Conservation (phyloP, 257 asterid species). For the Lithospermum erythrorhizon region DNA sequence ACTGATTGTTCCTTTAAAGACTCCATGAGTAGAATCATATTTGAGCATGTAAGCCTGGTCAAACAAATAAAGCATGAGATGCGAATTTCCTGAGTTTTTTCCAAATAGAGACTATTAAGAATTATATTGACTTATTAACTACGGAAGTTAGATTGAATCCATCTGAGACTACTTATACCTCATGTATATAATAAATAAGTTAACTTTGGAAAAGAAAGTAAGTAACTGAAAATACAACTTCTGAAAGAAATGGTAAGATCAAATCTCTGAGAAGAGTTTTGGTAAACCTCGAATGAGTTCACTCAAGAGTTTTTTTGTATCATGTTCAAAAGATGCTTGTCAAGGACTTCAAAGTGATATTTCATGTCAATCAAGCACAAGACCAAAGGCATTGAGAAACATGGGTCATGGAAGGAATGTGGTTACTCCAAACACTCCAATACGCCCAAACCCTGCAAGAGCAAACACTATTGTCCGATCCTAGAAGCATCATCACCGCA, state of each 20-base stretch:
- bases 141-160: no score
- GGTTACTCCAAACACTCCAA: slow-evolving; percentile 85
- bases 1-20: slow-evolving; percentile 54
- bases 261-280: no score
- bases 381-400: no score
- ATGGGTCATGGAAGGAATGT: slow-evolving; percentile 87
- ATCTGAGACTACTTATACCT: no score
- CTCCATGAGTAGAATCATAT: slow-evolving; percentile 97
- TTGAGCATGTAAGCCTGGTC: slow-evolving; percentile 94
- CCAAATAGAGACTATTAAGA: neutral
- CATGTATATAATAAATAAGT: no score
- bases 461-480: neutral
- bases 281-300: no score
- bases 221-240: neutral
- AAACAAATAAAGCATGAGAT: neutral
- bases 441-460: slow-evolving; percentile 88
- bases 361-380: slow-evolving; percentile 50
- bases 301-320: no score
- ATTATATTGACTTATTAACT: no score
- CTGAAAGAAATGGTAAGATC: neutral
- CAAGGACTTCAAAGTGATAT: no score
- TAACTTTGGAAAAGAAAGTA: neutral
- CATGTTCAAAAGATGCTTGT: no score
- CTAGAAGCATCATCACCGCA: neutral
- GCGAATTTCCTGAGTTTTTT: neutral